Evolutionary conservation across 2,329 filamentous ascomycete species (phyloP), one percentile per base, ranked within the genome.

Genomic region (Alternaria viburni): DNA sequence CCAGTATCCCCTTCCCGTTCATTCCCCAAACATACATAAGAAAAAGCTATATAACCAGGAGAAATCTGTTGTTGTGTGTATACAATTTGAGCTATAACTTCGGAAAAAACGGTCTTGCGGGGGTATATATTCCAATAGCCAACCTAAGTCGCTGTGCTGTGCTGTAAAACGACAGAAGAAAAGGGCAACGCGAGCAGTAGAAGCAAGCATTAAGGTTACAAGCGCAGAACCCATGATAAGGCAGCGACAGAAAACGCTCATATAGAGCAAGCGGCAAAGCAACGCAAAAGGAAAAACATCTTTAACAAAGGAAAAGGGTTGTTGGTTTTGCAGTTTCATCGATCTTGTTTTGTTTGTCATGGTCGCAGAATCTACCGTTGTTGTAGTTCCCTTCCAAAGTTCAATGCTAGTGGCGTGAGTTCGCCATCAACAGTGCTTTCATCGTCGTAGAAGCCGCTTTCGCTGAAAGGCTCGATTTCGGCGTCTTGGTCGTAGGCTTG

Each of bases 401-500:
- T 73, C 28, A 78, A 56, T 6, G 73, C 77, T 26, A 79, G 68
- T 25, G 77, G 77, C 45, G 76, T 79, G 52, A 77, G 41, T n/a
- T 73, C 68, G 4, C 77, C 78, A 55, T 82, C 83, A 26, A 83
- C 78, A 6, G 81, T 83, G 67, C 83, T 84, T 26, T 82, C 80
- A 61, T 87, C 85, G 62, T 86, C 85, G 43, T 83, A 83, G 56
- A 84, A 83, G 19, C 80, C 81, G 47, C 79, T 79, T 44, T 84
- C 80, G 43, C 81, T 82, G 60, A 83, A 85, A 52, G 78, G 81
- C 41, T 81, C 74, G 45, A 82, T 83, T 69, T 88, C 86, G 1
- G 87, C 87, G 69, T 89, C 87, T 65, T 84, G 83, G 69, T 90
- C 88, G 65, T 89, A 89, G 69, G 81, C 85, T 50, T 83, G 83